Base-by-base conservation (phyloP, 305 asterid species). In the Striga hermonthica region DNA sequence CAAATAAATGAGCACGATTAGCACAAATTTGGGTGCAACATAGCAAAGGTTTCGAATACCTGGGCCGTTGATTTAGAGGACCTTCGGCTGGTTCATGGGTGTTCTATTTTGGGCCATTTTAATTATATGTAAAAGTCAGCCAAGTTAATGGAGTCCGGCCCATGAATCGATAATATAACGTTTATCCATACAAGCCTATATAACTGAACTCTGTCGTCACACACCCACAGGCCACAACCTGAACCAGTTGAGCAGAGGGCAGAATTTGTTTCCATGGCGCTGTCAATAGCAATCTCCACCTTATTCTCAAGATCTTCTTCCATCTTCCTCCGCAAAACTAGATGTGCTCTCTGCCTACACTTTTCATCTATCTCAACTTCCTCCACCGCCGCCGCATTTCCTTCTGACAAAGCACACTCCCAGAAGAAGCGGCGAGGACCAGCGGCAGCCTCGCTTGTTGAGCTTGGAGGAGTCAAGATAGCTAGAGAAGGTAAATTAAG, bases 381-480 rank as follows among this genome's bases (percentile, higher is more conserved):
- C 9, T 39, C 80, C 52, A 76, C 81, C 47, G 35, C 82, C 9
- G 65, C 67, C 9, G 50, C 70, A 40, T 34, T 63, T 67, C 66
- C 76, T 14, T 49, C 74, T 1, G 77, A 67, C 48, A 67, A 71
- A 44, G 34, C 13, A 50, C 76, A 64, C 54, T 43, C 50, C 68
- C 75, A 45, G 13, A 78, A 68, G 76, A 87, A 75, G 71, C 77
- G 78, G 84, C 83, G 72, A 78, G 74, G 69, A 40, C 78, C 80
- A 0, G 70, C 69, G 12, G 68, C 84, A 13, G 79, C 84, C 57
- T 84, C 88, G 50, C 82, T 74, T 71, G 64, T 89, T 39, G 81
- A 87, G 28, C 78, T 81, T 43, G 87, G 82, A 8, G 90, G 90
- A 13, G 72, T 79, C 76, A 77, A 73, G 67, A 54, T 84, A 72